Evolutionary conservation across 306 rosid species (phyloP).

Genomic region (Pyrus communis): DNA sequence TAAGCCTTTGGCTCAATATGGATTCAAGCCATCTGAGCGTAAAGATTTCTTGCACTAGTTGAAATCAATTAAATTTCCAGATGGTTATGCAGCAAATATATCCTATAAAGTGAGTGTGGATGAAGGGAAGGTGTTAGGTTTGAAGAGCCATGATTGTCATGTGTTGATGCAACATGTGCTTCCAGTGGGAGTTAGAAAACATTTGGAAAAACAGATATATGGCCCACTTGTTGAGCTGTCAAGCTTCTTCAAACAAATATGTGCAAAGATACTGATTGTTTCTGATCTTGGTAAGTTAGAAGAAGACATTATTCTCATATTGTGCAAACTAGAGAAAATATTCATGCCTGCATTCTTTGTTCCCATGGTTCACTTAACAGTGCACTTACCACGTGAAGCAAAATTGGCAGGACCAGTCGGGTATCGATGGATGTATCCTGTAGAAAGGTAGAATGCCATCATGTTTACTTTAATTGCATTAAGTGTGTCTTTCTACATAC

Average conservation of each 20-base stretch:
- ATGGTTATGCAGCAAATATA: not conserved
- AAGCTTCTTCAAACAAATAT: not conserved
- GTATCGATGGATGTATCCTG: not conserved
- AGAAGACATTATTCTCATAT: not conserved
- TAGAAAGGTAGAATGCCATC: not conserved
- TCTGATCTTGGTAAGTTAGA: not conserved
- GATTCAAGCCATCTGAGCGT: not conserved
- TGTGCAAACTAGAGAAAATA: conserved; percentile 10
- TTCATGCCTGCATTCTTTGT: conserved; percentile 4
- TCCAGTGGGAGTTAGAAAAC: not conserved
- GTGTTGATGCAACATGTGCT: not conserved
- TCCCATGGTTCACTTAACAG: not conserved
- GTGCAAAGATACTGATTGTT: not conserved
- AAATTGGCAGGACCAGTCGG: not conserved
- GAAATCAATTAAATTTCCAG: not conserved
- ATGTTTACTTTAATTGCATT: not conserved
- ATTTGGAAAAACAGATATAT: not conserved
- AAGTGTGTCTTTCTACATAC: not conserved
- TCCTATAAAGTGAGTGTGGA: not conserved
- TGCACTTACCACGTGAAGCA: not conserved
- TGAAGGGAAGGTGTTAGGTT: not conserved
- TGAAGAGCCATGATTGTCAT: not conserved
- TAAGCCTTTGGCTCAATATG: not conserved
- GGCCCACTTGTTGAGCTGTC: not conserved
- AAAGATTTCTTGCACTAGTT: not conserved